Evolutionary conservation across 768 basidiomycete genomes (phyloP).

Genomic region (Gyrodon lividus): DNA sequence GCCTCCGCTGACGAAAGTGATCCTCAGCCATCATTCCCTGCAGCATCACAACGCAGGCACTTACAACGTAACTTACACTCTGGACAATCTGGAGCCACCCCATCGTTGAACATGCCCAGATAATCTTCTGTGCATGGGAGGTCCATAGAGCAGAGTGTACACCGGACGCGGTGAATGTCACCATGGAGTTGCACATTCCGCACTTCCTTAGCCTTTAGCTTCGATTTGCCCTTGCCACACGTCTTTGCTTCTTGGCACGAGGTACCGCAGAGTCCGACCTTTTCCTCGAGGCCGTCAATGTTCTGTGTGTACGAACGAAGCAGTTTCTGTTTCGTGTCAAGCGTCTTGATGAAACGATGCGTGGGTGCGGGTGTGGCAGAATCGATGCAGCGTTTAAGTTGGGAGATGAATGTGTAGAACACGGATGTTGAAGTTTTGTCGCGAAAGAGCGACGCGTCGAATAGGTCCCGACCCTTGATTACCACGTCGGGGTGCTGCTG

Average conservation of each 20-base stretch:
- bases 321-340: constrained; percentile 82
- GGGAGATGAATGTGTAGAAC: constrained; percentile 94
- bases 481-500: constrained; percentile 79
- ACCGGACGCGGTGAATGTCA: constrained; percentile 88
- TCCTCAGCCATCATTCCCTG: constrained; percentile 8
- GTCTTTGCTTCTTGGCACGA: constrained; percentile 51
- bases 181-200: constrained; percentile 94
- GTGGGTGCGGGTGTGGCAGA: constrained; percentile 79
- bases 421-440: constrained; percentile 81
- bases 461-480: constrained; percentile 91
- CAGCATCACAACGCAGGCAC: constrained; percentile 30
- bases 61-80: constrained; percentile 80
- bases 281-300: constrained; percentile 91
- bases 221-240: constrained; percentile 66
- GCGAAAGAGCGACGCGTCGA: constrained; percentile 89
- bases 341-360: constrained; percentile 82
- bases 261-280: constrained; percentile 69
- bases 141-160: constrained; percentile 79
- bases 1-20: constrained; percentile 54
- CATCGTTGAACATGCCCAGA: constrained; percentile 61
- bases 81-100: constrained; percentile 80
- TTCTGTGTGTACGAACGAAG: constrained; percentile 96
- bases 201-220: constrained; percentile 66
- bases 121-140: constrained; percentile 67
- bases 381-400: constrained; percentile 82